Base-by-base conservation (phyloP, 1,284 basidiomycete species). In the Sanguinoderma infundibulare region DNA sequence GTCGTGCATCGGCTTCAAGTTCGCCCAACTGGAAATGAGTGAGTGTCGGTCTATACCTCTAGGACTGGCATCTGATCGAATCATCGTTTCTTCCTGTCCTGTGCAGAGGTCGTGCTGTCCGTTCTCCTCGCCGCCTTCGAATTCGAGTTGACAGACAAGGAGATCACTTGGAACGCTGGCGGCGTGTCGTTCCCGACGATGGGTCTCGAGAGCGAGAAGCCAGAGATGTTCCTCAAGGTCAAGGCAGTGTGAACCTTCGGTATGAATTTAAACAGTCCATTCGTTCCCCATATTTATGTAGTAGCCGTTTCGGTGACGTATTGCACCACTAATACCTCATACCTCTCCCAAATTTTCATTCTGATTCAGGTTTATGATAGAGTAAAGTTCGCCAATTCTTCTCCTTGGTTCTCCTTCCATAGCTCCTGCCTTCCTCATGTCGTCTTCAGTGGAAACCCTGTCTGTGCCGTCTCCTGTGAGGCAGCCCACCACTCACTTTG, bases 11-110 rank as follows among this genome's bases (percentile, higher is more conserved):
- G 66, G 66, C 5, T 65, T 67, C 61, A 63, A 65, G 38, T 68
- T 66, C 55, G 60, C 64, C 14, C 57, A 68, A 51, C 51, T 66
- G 38, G 66, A 66, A 44, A 62, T 63, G 62, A 68, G 66, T 68
- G 26, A 20, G 66, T 64, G 7, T 30, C 12, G 14, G 17, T 12
- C 7, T 12, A 8, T 15, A 9, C 9, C 17, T 49, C 7, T 10
- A 28, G 20, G 2, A 40, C 7, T 44, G 4, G 12, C 3, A 22
- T 7, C n/a, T 49, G 32, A 24, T 38, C 22, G 7, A 5, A 1
- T 15, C 20, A 17, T 20, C n/a, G 30, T 20, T 24, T 8, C 4
- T 20, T 24, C n/a, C 44, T 15, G 7, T 22, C 17, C 24, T n/a
- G n/a, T n/a, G n/a, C 35, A 47, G 42, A 46, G 34, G 22, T 54